Conservation (phyloP, 2,329 filamentous ascomycete genomes). For the Fusarium verrucosum region DNA sequence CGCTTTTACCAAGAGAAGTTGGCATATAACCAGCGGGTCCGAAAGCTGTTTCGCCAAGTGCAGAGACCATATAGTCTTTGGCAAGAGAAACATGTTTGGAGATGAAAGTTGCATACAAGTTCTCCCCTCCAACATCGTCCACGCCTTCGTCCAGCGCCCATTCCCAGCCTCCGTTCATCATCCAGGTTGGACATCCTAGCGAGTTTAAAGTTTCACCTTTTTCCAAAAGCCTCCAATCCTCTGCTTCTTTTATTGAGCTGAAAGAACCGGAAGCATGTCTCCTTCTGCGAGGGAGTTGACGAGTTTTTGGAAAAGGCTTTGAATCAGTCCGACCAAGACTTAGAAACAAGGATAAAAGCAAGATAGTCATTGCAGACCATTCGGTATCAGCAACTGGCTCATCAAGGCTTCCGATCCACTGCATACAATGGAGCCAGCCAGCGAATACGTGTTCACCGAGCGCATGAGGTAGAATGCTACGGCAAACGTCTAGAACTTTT, state of each 20-base stretch:
- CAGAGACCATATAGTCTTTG: slow-evolving; percentile 70
- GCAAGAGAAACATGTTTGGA: slow-evolving; percentile 65
- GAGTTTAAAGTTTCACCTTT: slow-evolving; percentile 58
- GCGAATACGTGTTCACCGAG: slow-evolving; percentile 70
- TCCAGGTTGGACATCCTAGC: slow-evolving; percentile 63
- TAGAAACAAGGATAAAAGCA: slow-evolving; percentile 71
- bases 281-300: slow-evolving; percentile 46
- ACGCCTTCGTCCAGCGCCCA: slow-evolving; percentile 72
- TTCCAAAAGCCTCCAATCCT: slow-evolving; percentile 61
- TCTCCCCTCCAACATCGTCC: slow-evolving; percentile 43
- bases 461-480: slow-evolving; percentile 68
- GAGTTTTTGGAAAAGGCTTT: slow-evolving; percentile 39
- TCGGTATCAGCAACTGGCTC: slow-evolving; percentile 63
- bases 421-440: slow-evolving; percentile 78
- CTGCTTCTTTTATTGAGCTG: slow-evolving; percentile 49
- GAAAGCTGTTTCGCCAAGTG: slow-evolving; percentile 64
- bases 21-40: slow-evolving; percentile 70
- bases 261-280: slow-evolving; percentile 50
- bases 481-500: slow-evolving; percentile 68
- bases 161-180: slow-evolving; percentile 72
- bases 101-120: slow-evolving; percentile 54
- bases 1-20: slow-evolving; percentile 62
- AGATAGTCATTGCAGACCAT: slow-evolving; percentile 74
- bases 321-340: slow-evolving; percentile 60
- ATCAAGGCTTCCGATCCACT: slow-evolving; percentile 68